Percentiles rank a stretch among this genome's conserved stretches.
phyloP scores from a whole-genome alignment of 2,329 filamentous ascomycete genomes.

The Fonsecaea erecta region DNA sequence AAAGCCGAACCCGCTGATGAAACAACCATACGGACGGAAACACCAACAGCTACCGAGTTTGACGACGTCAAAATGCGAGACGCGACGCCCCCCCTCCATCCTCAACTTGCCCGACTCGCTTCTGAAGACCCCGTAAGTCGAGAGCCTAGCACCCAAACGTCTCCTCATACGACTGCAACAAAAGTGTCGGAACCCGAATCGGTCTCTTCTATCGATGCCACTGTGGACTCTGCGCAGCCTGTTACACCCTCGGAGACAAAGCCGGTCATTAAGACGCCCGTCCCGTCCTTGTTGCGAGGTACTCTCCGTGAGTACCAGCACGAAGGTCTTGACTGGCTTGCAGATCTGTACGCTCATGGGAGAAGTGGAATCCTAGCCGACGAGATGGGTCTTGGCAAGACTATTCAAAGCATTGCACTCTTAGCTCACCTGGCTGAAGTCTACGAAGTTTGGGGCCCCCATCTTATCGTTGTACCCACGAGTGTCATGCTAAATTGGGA shows the following conservation, averaged over 20 bases:
- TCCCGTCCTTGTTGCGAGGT: slow-evolving; percentile 79
- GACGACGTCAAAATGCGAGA: slow-evolving; percentile 8
- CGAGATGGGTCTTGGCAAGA: slow-evolving; percentile 98
- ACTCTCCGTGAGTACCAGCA: slow-evolving; percentile 95
- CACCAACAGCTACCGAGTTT: background rate
- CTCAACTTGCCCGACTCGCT: slow-evolving; percentile 4
- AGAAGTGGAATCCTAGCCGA: slow-evolving; percentile 97
- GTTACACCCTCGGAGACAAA: slow-evolving; percentile 33
- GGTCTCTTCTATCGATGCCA: slow-evolving; percentile 47
- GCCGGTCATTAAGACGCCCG: slow-evolving; percentile 39
- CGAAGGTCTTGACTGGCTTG: slow-evolving; percentile 95
- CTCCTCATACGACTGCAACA: slow-evolving; percentile 49
- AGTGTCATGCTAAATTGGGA: slow-evolving; percentile 99
- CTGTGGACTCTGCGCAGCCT: slow-evolving; percentile 37
- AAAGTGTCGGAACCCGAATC: slow-evolving; percentile 53
- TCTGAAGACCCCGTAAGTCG: slow-evolving; percentile 25
- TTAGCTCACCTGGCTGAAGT: slow-evolving; percentile 89
- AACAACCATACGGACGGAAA: background rate
- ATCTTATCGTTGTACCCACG: slow-evolving; percentile 93
- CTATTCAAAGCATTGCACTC: slow-evolving; percentile 94
- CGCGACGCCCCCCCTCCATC: slow-evolving; percentile 13
- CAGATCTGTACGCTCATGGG: slow-evolving; percentile 85
- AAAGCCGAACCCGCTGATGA: background rate
- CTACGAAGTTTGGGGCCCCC: slow-evolving; percentile 91
- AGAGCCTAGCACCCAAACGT: slow-evolving; percentile 47